Percentiles rank a stretch among this genome's conserved stretches.
These are phyloP conservation scores for Decorospora gaudefroyi DNA, from an alignment of 2,329 filamentous ascomycete genomes.

Conservation along the genomic window DNA sequence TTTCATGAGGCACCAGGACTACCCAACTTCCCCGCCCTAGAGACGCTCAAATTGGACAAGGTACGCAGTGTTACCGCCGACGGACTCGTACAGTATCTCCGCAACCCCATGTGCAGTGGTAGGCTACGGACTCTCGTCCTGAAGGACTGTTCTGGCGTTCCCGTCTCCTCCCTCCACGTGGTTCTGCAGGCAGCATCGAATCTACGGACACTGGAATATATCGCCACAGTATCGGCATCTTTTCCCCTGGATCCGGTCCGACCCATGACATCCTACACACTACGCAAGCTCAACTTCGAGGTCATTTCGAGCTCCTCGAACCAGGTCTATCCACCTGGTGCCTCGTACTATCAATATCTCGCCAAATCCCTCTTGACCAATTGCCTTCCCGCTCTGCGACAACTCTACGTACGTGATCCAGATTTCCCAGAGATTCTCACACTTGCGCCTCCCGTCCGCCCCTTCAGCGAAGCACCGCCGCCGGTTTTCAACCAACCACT, in stretches of 20 bases:
- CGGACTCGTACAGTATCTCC: constrained; percentile 72
- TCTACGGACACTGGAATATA: constrained; percentile 63
- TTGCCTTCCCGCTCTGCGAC: constrained; percentile 71
- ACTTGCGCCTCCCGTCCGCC: constrained; percentile 66
- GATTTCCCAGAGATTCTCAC: constrained; percentile 80
- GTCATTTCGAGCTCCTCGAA: constrained; percentile 68
- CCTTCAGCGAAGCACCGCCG: constrained; percentile 53
- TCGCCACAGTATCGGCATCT: constrained; percentile 60
- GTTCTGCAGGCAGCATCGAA: constrained; percentile 63
- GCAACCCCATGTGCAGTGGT: constrained; percentile 58
- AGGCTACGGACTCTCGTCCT: constrained; percentile 71
- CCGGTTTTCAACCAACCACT: constrained; percentile 60
- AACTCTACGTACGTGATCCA: constrained; percentile 84
- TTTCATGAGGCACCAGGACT: constrained; percentile 68
- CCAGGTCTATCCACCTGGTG: constrained; percentile 57
- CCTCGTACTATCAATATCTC: constrained; percentile 81
- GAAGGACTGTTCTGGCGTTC: constrained; percentile 69
- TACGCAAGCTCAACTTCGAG: constrained; percentile 79
- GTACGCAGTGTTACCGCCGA: constrained; percentile 71
- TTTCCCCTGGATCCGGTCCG: constrained; percentile 63
- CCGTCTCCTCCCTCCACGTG: constrained; percentile 63
- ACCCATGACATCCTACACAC: constrained; percentile 68
- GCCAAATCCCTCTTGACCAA: constrained; percentile 78
- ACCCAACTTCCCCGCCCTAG: constrained; percentile 73
- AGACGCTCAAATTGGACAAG: constrained; percentile 73